phyloP scores from a whole-genome alignment of 345 rosid species.

The Erysimum cheiranthoides region DNA sequence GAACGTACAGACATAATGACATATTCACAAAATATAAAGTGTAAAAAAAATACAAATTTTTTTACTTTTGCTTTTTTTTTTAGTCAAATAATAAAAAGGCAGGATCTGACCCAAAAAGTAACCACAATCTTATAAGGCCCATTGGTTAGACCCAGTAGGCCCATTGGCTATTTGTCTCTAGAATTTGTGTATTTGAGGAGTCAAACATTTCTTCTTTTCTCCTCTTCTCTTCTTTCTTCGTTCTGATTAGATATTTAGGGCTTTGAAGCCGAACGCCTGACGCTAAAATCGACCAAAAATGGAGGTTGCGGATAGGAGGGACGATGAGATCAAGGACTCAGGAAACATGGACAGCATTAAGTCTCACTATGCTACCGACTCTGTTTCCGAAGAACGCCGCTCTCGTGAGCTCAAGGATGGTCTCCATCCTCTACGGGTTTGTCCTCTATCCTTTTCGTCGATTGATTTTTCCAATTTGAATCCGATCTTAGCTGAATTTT shows the following conservation, averaged over 20 bases:
- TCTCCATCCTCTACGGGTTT: constrained; percentile 90
- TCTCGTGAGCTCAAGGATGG: constrained; percentile 83
- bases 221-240: background rate
- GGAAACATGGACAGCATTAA: constrained; percentile 32
- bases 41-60: too few species aligned
- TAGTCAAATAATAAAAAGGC: background rate
- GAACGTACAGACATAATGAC: too few species aligned
- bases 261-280: constrained; percentile 24
- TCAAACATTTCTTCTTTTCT: background rate
- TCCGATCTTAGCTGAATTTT: constrained; percentile 15
- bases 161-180: constrained; percentile 3
- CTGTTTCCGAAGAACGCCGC: constrained; percentile 62
- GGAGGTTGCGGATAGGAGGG: constrained; percentile 75
- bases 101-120: background rate
- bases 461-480: background rate
- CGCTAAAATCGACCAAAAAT: constrained; percentile 44
- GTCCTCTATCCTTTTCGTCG: background rate
- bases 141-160: constrained; percentile 4
- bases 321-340: constrained; percentile 56
- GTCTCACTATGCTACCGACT: constrained; percentile 39
- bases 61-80: too few species aligned
- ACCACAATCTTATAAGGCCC: constrained; percentile 23
- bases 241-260: constrained; percentile 45
- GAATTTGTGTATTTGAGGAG: constrained; percentile 18
- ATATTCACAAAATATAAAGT: too few species aligned